Base-by-base conservation (phyloP, 2,329 filamentous ascomycete genomes). In the Botrytis medusae region DNA sequence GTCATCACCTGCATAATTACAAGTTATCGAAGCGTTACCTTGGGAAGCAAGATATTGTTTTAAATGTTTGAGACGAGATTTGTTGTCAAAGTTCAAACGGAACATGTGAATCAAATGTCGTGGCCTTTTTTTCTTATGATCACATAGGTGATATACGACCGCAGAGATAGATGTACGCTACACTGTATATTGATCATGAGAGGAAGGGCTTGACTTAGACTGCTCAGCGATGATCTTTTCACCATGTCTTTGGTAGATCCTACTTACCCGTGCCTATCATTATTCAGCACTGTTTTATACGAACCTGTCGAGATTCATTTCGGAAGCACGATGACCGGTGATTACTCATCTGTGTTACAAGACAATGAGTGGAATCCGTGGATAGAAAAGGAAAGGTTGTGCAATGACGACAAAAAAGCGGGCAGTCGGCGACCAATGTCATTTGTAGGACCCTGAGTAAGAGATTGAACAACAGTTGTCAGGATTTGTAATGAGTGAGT, bases 391-490 rank as follows among this genome's bases (percentile, higher is more conserved):
- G 48, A 69, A 37, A 54, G 48, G 34, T 68, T 42, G 65, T 44
- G 37, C 48, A 46, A 70, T 70, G 54, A 70, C 54, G 68, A 61
- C 57, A 32, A 57, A 68, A 65, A 57, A 70, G 68, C 37, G 29
- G 68, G 14, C 54, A 16, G n/a, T 70, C 68, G 68, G 68, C 68
- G 68, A 70, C 68, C 68, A 70, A 46, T 25, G 37, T n/a, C 37
- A 42, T 32, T 57, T n/a, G 37, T 42, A 57, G 48, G 54, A 54
- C 64, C 16, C n/a, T 32, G 61, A 63, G n/a, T 20, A n/a, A n/a
- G 22, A 61, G 34, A 16, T 40, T n/a, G 22, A 40, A n/a, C 22
- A 40, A 40, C 6, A 18, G 51, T 29, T 32, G 18, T 32, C n/a
- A 57, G n/a, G 2, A n/a, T 54, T n/a, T 16, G 25, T 54, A 16